Conservation (phyloP, 2,329 filamentous ascomycete genomes). For the Helicocarpus griseus region DNA sequence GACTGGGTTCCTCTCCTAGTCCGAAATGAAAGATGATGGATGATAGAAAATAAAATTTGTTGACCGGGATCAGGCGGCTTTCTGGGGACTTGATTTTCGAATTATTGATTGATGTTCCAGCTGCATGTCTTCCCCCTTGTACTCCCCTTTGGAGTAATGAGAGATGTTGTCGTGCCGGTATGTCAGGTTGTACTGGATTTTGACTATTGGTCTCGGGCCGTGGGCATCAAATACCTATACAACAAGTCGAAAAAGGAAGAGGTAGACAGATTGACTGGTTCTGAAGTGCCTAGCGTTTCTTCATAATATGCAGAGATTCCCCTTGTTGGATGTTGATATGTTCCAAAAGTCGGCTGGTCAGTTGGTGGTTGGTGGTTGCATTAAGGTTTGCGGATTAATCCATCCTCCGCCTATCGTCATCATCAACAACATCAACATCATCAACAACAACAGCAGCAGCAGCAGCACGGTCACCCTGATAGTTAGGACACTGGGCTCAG, state of each 20-base stretch:
- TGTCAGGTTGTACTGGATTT: neutral
- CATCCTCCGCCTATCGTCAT: slow-evolving; percentile 2
- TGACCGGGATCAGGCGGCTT: neutral
- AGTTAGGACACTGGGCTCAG: neutral
- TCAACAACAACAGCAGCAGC: neutral
- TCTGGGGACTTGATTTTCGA: neutral
- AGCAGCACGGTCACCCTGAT: too few species aligned
- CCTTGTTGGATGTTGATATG: too few species aligned
- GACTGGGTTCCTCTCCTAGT: neutral
- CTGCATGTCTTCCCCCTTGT: neutral
- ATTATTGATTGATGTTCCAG: neutral
- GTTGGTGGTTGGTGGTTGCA: neutral
- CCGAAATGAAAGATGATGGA: neutral
- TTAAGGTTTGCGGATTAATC: slow-evolving; percentile 1
- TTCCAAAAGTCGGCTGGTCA: neutral
- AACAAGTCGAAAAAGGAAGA: too few species aligned
- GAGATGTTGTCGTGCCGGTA: too few species aligned
- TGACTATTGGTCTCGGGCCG: neutral
- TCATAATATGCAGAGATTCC: too few species aligned
- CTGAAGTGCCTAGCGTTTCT: too few species aligned
- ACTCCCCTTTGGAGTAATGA: neutral
- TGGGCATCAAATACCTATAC: too few species aligned
- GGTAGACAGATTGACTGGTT: too few species aligned
- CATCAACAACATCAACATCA: neutral
- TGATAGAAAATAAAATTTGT: too few species aligned